Evolutionary conservation across 2,329 filamentous ascomycete genomes (phyloP), one percentile per base, ranked within the genome.

Genomic region (Xylaria sp.): DNA sequence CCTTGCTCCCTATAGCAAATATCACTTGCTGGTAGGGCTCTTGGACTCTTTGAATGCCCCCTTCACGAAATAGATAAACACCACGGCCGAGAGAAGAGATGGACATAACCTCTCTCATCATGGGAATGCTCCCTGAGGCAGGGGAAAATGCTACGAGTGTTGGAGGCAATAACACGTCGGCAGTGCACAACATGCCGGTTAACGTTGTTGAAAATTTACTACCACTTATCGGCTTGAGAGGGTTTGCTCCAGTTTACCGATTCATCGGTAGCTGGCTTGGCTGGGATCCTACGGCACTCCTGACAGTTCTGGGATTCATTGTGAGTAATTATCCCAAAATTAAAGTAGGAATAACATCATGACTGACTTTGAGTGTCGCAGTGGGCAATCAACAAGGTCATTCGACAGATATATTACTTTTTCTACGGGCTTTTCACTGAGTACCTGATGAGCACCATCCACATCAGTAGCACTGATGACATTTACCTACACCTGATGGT

Each of bases 401-500:
- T 76, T 61, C 74, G 75, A n/a, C 82, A 83, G 63, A 56, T 82
- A 2, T 82, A 78, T 73, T 46, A 64, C 9, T 74, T 78, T 1
- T 51, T 81, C 0, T 82, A 82, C 55, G 69, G 74, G 12, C 65
- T 86, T 18, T 70, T 87, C 34, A 78, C 78, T n/a, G 76, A 78
- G 7, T 81, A 88, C 71, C 81, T 88, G 64, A 86, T 84, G 78
- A 83, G 84, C 61, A 83, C 81, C 70, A 82, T 91, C 65, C 84
- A 84, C 60, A 81, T 91, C 57, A 82, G 80, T 66, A 85, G 84
- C 68, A 82, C 82, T 52, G 89, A 91, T 73, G 84, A 87, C 63
- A 88, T 90, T 34, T 89, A 89, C 74, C 61, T 76, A 2, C 86
- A 90, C 62, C 74, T 91, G 58, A 88, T 90, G 81, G 83, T 85